Percentiles rank a stretch among this genome's conserved stretches.
These are phyloP conservation scores for Ogataea minuta DNA, from an alignment of 805 yeast genomes.

Conservation along the genomic window DNA sequence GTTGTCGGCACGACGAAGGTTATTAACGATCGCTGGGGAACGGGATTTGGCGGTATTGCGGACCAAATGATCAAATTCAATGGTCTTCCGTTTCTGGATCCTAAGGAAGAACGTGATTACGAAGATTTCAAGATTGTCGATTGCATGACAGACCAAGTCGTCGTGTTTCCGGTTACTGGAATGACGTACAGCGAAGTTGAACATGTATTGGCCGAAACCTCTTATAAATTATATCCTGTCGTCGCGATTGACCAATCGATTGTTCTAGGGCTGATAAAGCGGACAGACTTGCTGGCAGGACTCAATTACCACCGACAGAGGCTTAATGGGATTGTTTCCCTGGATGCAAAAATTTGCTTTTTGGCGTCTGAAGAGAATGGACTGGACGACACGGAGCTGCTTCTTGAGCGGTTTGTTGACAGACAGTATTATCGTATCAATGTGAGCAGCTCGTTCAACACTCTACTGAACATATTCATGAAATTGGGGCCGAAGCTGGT, in stretches of 20 bases:
- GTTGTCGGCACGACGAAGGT: conserved; percentile 85
- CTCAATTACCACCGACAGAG: conserved; percentile 26
- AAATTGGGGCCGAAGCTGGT: conserved; percentile 79
- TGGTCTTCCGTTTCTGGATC: conserved; percentile 79
- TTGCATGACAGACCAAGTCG: conserved; percentile 56
- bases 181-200: conserved; percentile 37
- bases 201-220: conserved; percentile 33
- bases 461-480: conserved; percentile 64
- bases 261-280: conserved; percentile 45
- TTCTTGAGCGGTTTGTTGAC: conserved; percentile 40
- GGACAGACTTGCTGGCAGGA: conserved; percentile 39
- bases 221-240: conserved; percentile 53
- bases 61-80: conserved; percentile 90
- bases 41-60: conserved; percentile 78
- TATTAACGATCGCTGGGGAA: conserved; percentile 74
- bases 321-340: background rate
- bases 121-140: conserved; percentile 47
- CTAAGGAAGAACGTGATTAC: conserved; percentile 65
- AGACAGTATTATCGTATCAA: conserved; percentile 62
- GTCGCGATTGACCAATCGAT: conserved; percentile 36
- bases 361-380: conserved; percentile 12
- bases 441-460: conserved; percentile 53
- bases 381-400: conserved; percentile 6
- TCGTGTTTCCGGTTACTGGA: conserved; percentile 39
- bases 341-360: conserved; percentile 15